Evolutionary conservation across 2,329 filamentous ascomycete genomes (phyloP).

Genomic region (Chalara sp.): DNA sequence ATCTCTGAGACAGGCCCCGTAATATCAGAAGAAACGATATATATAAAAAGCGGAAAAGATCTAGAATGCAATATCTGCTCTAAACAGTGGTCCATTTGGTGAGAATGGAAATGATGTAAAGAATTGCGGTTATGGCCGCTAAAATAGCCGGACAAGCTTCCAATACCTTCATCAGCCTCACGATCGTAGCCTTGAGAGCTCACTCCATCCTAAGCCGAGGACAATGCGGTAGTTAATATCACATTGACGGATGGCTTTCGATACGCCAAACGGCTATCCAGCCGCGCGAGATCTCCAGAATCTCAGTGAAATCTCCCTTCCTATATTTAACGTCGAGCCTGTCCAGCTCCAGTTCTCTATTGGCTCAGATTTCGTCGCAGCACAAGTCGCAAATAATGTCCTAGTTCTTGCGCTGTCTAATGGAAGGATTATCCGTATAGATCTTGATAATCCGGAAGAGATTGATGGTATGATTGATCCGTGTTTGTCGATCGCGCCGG

Average conservation of each 20-base stretch:
- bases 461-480: constrained; percentile 64
- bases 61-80: no score
- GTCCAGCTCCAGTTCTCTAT: constrained; percentile 93
- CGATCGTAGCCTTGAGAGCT: background rate
- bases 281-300: constrained; percentile 55
- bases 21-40: no score
- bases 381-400: constrained; percentile 96
- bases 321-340: constrained; percentile 90
- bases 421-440: constrained; percentile 87
- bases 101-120: no score
- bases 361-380: constrained; percentile 90
- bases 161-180: background rate
- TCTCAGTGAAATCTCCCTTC: constrained; percentile 55
- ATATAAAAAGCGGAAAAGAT: no score
- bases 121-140: no score
- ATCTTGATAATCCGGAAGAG: constrained; percentile 86
- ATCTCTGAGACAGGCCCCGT: no score
- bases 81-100: no score
- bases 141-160: background rate
- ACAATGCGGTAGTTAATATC: constrained; percentile 23
- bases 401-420: constrained; percentile 88
- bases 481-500: background rate
- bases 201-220: background rate
- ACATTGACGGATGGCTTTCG: constrained; percentile 55
- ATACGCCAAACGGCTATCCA: constrained; percentile 65